These are phyloP conservation scores for Auricularia auricula-judae DNA, from an alignment of 768 basidiomycete species.

Conservation along the genomic window DNA sequence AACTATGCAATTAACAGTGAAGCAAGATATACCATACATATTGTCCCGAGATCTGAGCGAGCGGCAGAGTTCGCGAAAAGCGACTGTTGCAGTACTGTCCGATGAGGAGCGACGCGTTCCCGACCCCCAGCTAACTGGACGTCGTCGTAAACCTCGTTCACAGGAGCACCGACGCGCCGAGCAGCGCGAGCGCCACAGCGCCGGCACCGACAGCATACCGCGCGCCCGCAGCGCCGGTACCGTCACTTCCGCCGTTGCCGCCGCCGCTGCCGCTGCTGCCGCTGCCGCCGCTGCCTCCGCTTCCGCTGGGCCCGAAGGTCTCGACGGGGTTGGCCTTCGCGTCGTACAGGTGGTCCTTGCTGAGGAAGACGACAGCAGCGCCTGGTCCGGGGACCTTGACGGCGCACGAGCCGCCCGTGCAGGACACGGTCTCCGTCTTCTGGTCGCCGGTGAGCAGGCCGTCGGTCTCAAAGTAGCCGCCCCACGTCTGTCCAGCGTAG, in stretches of 20 bases:
- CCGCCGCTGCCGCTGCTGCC: not conserved
- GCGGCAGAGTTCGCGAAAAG: no score
- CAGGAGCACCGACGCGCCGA: no score
- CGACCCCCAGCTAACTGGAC: no score
- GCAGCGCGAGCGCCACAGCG: no score
- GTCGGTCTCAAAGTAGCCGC: conserved; percentile 50
- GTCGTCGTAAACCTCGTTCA: no score
- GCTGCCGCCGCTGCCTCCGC: not conserved
- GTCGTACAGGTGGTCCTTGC: conserved; percentile 26
- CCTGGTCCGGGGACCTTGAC: conserved; percentile 60
- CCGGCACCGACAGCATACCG: no score
- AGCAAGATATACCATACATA: no score
- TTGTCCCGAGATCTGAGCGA: no score
- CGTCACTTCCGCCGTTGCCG: not conserved
- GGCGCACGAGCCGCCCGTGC: conserved; percentile 42
- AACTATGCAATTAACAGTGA: no score
- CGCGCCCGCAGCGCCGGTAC: not conserved
- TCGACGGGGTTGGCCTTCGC: conserved; percentile 21
- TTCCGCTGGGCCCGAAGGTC: conserved; percentile 28
- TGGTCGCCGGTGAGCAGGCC: conserved; percentile 50
- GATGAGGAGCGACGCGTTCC: no score
- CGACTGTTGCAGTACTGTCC: no score
- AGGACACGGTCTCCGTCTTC: conserved; percentile 46
- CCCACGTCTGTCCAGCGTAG: conserved; percentile 71
- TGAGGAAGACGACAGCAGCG: conserved; percentile 67